Evolutionary conservation across 768 basidiomycete species (phyloP), one percentile per base, ranked within the genome.

Genomic region (Tulasnella sp.): DNA sequence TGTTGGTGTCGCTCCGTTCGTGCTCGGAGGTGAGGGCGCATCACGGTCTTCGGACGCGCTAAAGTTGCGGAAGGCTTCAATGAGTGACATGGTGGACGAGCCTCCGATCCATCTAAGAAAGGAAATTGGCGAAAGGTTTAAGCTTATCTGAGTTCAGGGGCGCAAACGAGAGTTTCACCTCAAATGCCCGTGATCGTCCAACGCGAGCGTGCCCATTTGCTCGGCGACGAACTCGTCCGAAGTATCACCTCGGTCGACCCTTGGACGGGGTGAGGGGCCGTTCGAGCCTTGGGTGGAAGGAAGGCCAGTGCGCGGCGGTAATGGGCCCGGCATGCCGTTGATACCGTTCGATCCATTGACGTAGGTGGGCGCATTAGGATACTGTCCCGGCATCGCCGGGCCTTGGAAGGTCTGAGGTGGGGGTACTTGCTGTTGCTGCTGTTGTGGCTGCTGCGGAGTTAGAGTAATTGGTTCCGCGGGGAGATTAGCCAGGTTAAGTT

Each of bases 31-130:
- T 9, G 79, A 75, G 2, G 79, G 79, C 16, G 79, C 46, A n/a
- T 79, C 62, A 42, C 52, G 38, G 46, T 76, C 80, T 27, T 71
- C 75, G 93, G 94, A 81, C 92, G 85, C 71, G 92, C 78, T 58
- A 21, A 82, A 90, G 81, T 79, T 82, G 40, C 90, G 91, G 87
- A 96, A 95, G 6, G 94, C 94, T 83, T 95, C 94, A 73, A 96
- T 94, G 82, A 96, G 89, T 8, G 94, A 94, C 94, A 96, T 95
- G 31, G 94, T 94, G 21, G 94, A 95, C 6, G 95, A 95, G 76
- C 94, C 93, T 58, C 94, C 94, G 82, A 96, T 95, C 94, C 94
- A 96, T 80, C 81, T 82, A 58, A 74, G n/a, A 46, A 74, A 62
- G 46, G 46, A 36, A 56, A 77, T 77, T 2, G 18, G 19, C 16